A percentile compares a stretch with the other conserved stretches of the same genome.
Evolutionary conservation across 306 rosid genomes (phyloP).

Genomic region (Canavalia ensiformis): DNA sequence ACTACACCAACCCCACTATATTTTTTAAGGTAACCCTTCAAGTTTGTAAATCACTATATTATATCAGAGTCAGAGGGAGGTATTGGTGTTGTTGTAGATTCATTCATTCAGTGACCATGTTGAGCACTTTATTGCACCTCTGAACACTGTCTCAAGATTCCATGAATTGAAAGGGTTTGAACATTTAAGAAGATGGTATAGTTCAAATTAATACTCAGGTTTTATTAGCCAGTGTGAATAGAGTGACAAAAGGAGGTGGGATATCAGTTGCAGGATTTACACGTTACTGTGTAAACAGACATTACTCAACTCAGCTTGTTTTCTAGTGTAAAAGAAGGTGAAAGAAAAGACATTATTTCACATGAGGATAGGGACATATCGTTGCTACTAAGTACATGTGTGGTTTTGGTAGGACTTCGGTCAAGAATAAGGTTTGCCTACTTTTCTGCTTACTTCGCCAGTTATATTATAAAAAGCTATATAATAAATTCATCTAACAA

Average conservation of each 20-base stretch:
- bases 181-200: slow-evolving; percentile 22
- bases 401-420: slow-evolving; percentile 35
- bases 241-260: slow-evolving; percentile 11
- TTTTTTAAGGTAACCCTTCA: slow-evolving; percentile 37
- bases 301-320: slow-evolving; percentile 45
- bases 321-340: slow-evolving; percentile 53
- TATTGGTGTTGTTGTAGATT: not conserved
- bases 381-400: slow-evolving; percentile 32
- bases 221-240: slow-evolving; percentile 19
- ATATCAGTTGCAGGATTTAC: slow-evolving; percentile 48
- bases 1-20: slow-evolving; percentile 44
- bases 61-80: not conserved
- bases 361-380: slow-evolving; percentile 58
- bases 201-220: slow-evolving; percentile 38
- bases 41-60: slow-evolving; percentile 2
- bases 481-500: slow-evolving; percentile 22
- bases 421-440: slow-evolving; percentile 36
- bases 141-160: slow-evolving; percentile 39
- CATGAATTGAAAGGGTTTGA: slow-evolving; percentile 28
- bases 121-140: slow-evolving; percentile 43
- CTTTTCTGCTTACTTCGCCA: slow-evolving; percentile 45
- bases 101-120: slow-evolving; percentile 35
- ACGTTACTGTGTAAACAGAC: slow-evolving; percentile 51
- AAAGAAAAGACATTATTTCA: slow-evolving; percentile 50
- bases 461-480: slow-evolving; percentile 10